Evolutionary conservation across 2,329 filamentous ascomycete genomes (phyloP).

Genomic region (Penicillium palitans): DNA sequence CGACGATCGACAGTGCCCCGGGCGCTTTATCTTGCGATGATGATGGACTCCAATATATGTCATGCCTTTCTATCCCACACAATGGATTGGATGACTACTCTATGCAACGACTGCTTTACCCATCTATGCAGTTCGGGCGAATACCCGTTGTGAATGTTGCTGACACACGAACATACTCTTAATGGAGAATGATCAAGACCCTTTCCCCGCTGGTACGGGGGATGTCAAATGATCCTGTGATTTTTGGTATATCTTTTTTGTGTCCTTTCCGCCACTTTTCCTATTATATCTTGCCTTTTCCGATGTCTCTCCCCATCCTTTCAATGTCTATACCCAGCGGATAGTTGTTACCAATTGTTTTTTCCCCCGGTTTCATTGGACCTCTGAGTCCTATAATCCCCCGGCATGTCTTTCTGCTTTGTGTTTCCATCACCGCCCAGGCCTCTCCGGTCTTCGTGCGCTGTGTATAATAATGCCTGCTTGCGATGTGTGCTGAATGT

Average conservation of each 20-base stretch:
- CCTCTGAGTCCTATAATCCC: slow-evolving; percentile 16
- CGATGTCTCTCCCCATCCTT: slow-evolving; percentile 10
- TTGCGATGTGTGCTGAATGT: slow-evolving; percentile 9
- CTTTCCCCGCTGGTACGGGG: slow-evolving; percentile 25
- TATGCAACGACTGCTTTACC: slow-evolving; percentile 11
- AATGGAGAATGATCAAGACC: slow-evolving; percentile 17
- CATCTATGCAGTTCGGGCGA: background rate
- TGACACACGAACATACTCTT: slow-evolving; percentile 23
- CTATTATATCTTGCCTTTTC: slow-evolving; percentile 10
- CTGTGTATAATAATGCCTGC: slow-evolving; percentile 28
- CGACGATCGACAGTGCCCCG: slow-evolving; percentile 6
- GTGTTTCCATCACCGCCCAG: slow-evolving; percentile 19
- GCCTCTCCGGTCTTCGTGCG: slow-evolving; percentile 15
- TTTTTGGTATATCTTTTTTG: slow-evolving; percentile 7
- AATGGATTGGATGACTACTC: slow-evolving; percentile 18
- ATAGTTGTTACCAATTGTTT: slow-evolving; percentile 14
- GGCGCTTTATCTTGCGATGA: slow-evolving; percentile 22
- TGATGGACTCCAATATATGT: slow-evolving; percentile 20
- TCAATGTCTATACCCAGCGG: slow-evolving; percentile 29
- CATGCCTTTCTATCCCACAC: slow-evolving; percentile 11
- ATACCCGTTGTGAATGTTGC: slow-evolving; percentile 20
- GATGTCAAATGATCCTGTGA: slow-evolving; percentile 11
- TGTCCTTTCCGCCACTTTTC: background rate
- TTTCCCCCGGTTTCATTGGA: slow-evolving; percentile 1
- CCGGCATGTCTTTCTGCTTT: slow-evolving; percentile 9